These are phyloP conservation scores for Saitozyma sp. DNA, from an alignment of 768 basidiomycete species.

Conservation along the genomic window DNA sequence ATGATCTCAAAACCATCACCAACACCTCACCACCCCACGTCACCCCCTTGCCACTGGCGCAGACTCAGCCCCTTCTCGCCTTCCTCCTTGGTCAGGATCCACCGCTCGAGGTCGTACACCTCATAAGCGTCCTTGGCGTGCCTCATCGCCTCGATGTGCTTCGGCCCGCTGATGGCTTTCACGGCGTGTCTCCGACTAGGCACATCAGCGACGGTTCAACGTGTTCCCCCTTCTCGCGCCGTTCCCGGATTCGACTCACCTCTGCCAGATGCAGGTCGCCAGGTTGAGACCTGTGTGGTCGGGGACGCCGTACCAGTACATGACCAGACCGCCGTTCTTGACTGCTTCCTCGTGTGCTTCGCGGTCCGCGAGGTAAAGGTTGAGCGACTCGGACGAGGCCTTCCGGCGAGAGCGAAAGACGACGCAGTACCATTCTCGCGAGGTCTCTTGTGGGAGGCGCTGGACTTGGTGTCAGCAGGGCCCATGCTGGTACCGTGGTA, in stretches of 20 bases:
- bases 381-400: constrained; percentile 23
- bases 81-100: constrained; percentile 65
- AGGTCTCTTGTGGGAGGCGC: constrained; percentile 21
- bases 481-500: background rate
- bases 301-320: constrained; percentile 94
- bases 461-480: background rate
- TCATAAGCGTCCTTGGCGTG: constrained; percentile 69
- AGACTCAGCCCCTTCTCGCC: constrained; percentile 65
- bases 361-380: constrained; percentile 79
- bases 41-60: constrained; percentile 63
- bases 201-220: background rate
- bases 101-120: constrained; percentile 72
- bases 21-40: constrained; percentile 66
- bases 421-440: constrained; percentile 66
- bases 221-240: background rate
- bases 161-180: constrained; percentile 73
- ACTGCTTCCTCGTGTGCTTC: constrained; percentile 91
- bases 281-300: constrained; percentile 76
- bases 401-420: constrained; percentile 80
- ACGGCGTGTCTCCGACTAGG: constrained; percentile 80
- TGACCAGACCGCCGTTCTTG: constrained; percentile 67
- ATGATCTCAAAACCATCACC: background rate
- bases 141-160: constrained; percentile 79
- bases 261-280: constrained; percentile 87
- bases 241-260: constrained; percentile 8